A percentile compares a stretch with the other conserved stretches of the same genome.
These are phyloP conservation scores for Zizania palustris DNA, from an alignment of 202 grass and related monocot genomes.

Conservation along the genomic window DNA sequence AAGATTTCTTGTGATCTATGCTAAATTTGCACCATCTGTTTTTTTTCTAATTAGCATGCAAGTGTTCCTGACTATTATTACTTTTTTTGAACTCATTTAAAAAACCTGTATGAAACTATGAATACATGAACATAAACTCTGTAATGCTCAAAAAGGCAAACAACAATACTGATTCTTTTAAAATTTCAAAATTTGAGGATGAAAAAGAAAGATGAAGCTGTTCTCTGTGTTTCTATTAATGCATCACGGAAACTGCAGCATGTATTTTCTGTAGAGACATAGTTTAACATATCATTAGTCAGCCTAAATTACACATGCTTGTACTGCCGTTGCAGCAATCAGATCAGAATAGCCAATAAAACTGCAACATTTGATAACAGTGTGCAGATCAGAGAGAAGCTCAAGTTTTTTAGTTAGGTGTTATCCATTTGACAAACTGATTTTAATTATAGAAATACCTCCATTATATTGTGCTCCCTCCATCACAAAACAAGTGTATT, in stretches of 20 bases:
- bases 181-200: not conserved
- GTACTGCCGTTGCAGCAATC: not conserved
- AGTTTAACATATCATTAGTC: not conserved
- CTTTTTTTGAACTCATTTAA: not conserved
- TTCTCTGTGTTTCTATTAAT: not conserved
- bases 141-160: not conserved
- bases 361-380: not conserved
- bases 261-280: not conserved
- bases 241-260: not conserved
- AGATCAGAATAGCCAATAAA: not conserved
- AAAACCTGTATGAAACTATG: not conserved
- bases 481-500: too few species aligned
- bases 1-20: constrained; percentile 39
- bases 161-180: not conserved
- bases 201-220: not conserved
- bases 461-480: too few species aligned
- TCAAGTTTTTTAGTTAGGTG: not conserved
- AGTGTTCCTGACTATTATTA: not conserved
- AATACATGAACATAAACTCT: not conserved
- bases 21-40: constrained; percentile 13
- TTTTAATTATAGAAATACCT: too few species aligned
- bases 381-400: not conserved
- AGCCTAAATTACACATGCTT: not conserved
- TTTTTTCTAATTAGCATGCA: constrained; percentile 3
- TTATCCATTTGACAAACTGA: not conserved